These are phyloP conservation scores for Simplicillium aogashimaense DNA, from an alignment of 2,329 filamentous ascomycete species.

Conservation along the genomic window DNA sequence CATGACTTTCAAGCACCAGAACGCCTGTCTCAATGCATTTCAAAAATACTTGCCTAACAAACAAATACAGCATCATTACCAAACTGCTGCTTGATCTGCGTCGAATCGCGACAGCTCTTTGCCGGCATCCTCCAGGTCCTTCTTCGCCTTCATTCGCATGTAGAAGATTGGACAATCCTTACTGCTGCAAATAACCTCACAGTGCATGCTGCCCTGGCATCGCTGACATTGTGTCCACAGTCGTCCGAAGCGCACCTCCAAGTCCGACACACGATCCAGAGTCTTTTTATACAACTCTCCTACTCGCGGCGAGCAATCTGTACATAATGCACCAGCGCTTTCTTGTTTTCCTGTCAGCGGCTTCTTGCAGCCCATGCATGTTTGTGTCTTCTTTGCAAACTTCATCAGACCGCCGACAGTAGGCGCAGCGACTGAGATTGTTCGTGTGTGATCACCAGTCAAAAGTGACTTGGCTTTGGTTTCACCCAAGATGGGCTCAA, in stretches of 20 bases:
- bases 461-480: conserved; percentile 80
- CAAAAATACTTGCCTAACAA: no score
- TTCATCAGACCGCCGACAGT: conserved; percentile 94
- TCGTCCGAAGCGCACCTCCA: conserved; percentile 85
- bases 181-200: conserved; percentile 93
- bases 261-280: conserved; percentile 75
- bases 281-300: conserved; percentile 93
- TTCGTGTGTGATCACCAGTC: conserved; percentile 88
- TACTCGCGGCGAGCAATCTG: conserved; percentile 72
- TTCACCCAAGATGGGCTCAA: conserved; percentile 94
- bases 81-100: conserved; percentile 62
- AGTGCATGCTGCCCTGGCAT: conserved; percentile 96
- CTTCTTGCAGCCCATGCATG: conserved; percentile 99
- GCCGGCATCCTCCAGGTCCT: conserved; percentile 91
- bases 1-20: neutral
- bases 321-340: conserved; percentile 76
- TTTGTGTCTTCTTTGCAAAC: conserved; percentile 94
- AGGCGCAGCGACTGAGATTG: conserved; percentile 85
- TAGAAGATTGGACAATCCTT: conserved; percentile 99
- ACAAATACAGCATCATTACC: conserved; percentile 23
- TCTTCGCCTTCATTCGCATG: conserved; percentile 99
- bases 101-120: conserved; percentile 89
- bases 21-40: no score
- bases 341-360: conserved; percentile 74
- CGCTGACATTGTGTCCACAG: conserved; percentile 98